Conservation (phyloP, 176 grass and related monocot genomes). For the Paspalum notatum region DNA sequence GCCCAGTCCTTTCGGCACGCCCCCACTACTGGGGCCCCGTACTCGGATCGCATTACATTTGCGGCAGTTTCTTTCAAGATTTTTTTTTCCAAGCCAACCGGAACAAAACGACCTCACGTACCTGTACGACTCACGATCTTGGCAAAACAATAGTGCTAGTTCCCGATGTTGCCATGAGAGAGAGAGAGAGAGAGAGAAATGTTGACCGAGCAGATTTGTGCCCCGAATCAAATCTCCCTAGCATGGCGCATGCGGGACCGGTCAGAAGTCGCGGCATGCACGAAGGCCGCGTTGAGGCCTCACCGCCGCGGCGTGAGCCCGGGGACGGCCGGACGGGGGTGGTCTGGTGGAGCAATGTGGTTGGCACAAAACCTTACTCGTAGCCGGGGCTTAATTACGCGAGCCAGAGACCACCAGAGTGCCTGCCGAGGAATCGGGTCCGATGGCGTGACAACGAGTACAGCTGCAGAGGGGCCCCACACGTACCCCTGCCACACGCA, state of each 20-base stretch:
- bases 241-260: conserved; percentile 18
- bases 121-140: background rate
- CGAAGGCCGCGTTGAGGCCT: background rate
- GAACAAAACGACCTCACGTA: background rate
- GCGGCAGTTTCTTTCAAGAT: background rate
- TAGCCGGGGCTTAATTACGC: background rate
- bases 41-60: background rate
- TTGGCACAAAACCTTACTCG: background rate
- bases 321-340: too few species aligned
- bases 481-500: background rate
- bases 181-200: background rate
- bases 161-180: background rate
- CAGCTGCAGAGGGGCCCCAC: background rate
- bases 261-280: background rate
- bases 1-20: background rate
- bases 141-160: background rate
- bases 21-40: background rate
- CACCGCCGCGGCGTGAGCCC: background rate
- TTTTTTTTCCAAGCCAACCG: background rate
- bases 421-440: background rate
- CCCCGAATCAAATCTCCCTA: conserved; percentile 6
- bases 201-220: background rate
- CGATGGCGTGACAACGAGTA: background rate
- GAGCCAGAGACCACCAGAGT: background rate
- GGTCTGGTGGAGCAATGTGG: background rate